Evolutionary conservation across 768 basidiomycete genomes (phyloP), one percentile per base, ranked within the genome.

Genomic region (Tubosaeta sp.): DNA sequence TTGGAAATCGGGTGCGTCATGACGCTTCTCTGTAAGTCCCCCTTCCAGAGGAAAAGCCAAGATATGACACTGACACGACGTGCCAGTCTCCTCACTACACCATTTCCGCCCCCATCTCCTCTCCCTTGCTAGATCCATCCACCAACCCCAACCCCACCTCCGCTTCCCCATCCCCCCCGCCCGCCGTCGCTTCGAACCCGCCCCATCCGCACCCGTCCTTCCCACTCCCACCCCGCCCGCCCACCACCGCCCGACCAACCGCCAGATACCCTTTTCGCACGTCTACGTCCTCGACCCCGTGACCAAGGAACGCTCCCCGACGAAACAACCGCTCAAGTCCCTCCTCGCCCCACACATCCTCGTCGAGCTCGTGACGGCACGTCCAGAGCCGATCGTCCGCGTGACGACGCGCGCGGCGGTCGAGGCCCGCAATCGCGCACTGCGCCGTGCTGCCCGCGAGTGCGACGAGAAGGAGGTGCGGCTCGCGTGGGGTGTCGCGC

Each of bases 401-500:
- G 63, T 88, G 24, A 58, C 82, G 25, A 69, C 79, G 58, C 74
- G 73, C 51, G 72, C 73, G 53, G 74, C 69, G 30, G 67, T 70
- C 34, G 71, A 70, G 50, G 69, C 67, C 34, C 72, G 71, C 54
- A 62, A 70, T 18, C 71, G 69, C 53, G 66, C 70, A 49, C 57
- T 66, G 44, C 72, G 70, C 55, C 65, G 60, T 43, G 70, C 71
- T 27, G 27, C 27, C 27, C 27, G 27, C 59, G 49, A 40, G 63
- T 69, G 46, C 21, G 62, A 61, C 53, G 69, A 68, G 48, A 90
- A 90, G 71, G 84, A 88, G 70, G 71, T 89, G 5, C 84, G 87
- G 67, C 61, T 92, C 41, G 81, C 83, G 12, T 92, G 88, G 86
- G 74, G 72, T 3, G 77, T 83, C 12, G 79, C 71, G 7, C 55